A percentile compares a stretch with the other conserved stretches of the same genome.
phyloP scores from a whole-genome alignment of 345 rosid species.

The Bruguiera gymnorhiza region DNA sequence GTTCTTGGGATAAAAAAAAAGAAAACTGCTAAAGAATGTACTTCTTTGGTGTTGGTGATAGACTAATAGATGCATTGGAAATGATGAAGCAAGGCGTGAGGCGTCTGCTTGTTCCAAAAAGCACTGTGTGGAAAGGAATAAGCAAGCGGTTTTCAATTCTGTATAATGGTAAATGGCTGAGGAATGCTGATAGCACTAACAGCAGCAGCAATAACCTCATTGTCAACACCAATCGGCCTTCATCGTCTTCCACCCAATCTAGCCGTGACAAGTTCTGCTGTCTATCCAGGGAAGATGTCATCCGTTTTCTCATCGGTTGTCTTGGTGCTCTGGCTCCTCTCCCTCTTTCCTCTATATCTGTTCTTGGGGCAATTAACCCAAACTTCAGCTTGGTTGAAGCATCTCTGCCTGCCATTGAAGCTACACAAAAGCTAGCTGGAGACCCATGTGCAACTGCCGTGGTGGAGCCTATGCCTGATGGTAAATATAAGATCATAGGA shows the following conservation, averaged over 20 bases:
- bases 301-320: conserved; percentile 89
- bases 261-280: conserved; percentile 77
- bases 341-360: conserved; percentile 77
- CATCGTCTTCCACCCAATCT: conserved; percentile 53
- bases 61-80: conserved; percentile 92
- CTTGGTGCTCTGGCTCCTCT: conserved; percentile 96
- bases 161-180: conserved; percentile 86
- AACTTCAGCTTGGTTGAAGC: conserved; percentile 63
- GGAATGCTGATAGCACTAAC: conserved; percentile 52
- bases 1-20: background rate
- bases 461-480: conserved; percentile 57
- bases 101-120: conserved; percentile 82
- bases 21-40: too few species aligned
- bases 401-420: conserved; percentile 67
- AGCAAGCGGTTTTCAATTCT: conserved; percentile 92
- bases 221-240: conserved; percentile 44
- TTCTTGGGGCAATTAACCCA: conserved; percentile 64
- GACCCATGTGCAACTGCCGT: conserved; percentile 85
- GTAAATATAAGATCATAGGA: conserved; percentile 67
- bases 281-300: conserved; percentile 91
- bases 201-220: conserved; percentile 55
- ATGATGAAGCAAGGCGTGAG: conserved; percentile 98
- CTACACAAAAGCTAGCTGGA: conserved; percentile 42
- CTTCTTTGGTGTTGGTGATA: conserved; percentile 18
- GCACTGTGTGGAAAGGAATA: conserved; percentile 83